A percentile compares a stretch with the other conserved stretches of the same genome.
These are phyloP conservation scores for Cladosporium sp. DNA, from an alignment of 2,329 filamentous ascomycete species.

Conservation along the genomic window DNA sequence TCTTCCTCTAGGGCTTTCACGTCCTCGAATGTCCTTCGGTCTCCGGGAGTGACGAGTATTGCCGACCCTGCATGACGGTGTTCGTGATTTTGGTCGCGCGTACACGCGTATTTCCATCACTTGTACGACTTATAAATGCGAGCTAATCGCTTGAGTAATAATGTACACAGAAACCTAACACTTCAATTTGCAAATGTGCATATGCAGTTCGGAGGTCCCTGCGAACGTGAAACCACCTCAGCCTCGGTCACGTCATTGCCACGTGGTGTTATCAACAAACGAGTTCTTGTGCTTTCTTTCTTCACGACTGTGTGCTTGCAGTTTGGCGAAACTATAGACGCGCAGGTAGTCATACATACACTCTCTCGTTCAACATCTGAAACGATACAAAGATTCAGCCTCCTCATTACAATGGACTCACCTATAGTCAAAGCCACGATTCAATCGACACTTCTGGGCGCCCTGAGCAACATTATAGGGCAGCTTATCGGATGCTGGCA, in stretches of 20 bases:
- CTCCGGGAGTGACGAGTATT: too few relatives aligned
- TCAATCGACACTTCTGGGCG: slow-evolving; percentile 66
- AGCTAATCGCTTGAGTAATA: neutral
- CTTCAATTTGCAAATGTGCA: neutral
- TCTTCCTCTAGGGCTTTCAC: neutral
- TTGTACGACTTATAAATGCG: neutral
- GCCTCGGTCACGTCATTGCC: neutral
- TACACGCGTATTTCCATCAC: neutral
- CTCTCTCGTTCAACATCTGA: neutral
- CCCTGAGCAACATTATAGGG: slow-evolving; percentile 70
- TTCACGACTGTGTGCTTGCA: neutral
- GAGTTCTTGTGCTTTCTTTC: neutral
- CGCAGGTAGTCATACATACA: neutral
- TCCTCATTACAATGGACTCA: slow-evolving; percentile 41
- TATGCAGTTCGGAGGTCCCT: neutral
- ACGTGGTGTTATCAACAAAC: neutral
- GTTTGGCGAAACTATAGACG: neutral
- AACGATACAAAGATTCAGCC: neutral
- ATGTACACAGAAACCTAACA: neutral
- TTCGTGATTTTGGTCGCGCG: neutral
- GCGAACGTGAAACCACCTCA: neutral
- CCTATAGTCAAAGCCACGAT: slow-evolving; percentile 62
- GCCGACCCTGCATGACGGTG: too few relatives aligned
- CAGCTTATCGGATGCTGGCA: slow-evolving; percentile 67
- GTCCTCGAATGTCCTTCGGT: neutral